Base-by-base conservation (phyloP, 2,329 filamentous ascomycete species). In the Ophiostoma fasciatum region DNA sequence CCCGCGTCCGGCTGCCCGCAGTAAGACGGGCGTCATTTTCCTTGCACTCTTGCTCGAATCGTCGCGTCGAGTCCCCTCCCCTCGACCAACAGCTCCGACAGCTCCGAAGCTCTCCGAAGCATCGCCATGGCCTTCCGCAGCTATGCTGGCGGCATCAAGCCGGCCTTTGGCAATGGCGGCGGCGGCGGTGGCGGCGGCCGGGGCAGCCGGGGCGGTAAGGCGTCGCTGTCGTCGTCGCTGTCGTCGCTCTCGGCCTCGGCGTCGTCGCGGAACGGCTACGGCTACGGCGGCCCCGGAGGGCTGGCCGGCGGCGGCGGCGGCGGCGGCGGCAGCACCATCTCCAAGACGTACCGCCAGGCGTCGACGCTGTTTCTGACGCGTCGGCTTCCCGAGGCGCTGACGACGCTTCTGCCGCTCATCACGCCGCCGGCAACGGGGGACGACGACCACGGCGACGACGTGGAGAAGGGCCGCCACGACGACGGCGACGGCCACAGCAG, bases 311-410 rank as follows among this genome's bases (percentile, higher is more conserved):
- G 40, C 28, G 34, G 28, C 5, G 20, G 31, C 20, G 36, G 18
- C 37, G 26, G 31, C 13, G 39, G 39, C 13, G 28, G 33, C 37
- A 42, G 33, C 41, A 74, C 82, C 50, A 81, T 94, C 50, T 90
- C 88, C 47, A 90, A 90, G 59, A 81, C 81, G 21, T 96, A 96
- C 61, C 83, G 88, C 46, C 85, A 94, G 61, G 82, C 90, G 22
- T 92, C 85, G 7, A 87, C 90, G 45, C 71, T 96, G 18, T 98
- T 93, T 60, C 69, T 98, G 41, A 98, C 90, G 56, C 85, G 90
- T 56, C 82, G 88, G 32, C 66, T 96, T 36, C 82, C 84, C 47
- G 90, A 98, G 59, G 82, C 88, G 0, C 67, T 94, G 21, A 82
- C 83, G 17, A 85, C 81, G 4, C 71, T 98, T 35, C 67, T 87